Conservation (phyloP, 2,329 filamentous ascomycete genomes). For the Claviceps citrina region DNA sequence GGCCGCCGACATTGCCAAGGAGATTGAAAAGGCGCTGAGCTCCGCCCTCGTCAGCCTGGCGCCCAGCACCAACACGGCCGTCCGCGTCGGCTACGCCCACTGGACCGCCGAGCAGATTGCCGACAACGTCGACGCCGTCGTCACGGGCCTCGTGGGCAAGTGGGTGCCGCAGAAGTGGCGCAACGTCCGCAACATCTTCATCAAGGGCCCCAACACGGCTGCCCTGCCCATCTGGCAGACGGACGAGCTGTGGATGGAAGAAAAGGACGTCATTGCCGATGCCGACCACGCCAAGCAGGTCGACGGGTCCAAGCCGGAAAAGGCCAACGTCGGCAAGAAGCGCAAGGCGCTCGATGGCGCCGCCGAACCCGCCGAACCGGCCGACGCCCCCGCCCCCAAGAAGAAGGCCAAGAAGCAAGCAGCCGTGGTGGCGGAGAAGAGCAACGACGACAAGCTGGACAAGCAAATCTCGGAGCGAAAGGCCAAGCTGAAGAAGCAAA, state of each 20-base stretch:
- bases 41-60: conserved; percentile 69
- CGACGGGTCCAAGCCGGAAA: conserved; percentile 31
- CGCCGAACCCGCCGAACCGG: conserved; percentile 19
- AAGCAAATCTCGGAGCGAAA: conserved; percentile 46
- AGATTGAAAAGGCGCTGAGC: conserved; percentile 63
- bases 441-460: conserved; percentile 38
- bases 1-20: conserved; percentile 54
- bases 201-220: conserved; percentile 81
- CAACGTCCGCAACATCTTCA: conserved; percentile 68
- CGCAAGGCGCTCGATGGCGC: conserved; percentile 33
- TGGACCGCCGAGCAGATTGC: conserved; percentile 63
- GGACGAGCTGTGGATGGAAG: conserved; percentile 77
- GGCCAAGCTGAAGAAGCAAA: conserved; percentile 41
- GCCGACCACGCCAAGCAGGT: conserved; percentile 33
- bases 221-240: conserved; percentile 91
- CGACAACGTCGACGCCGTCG: conserved; percentile 65
- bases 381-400: conserved; percentile 14
- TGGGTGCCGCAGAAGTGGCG: conserved; percentile 77
- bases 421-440: conserved; percentile 23
- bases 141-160: conserved; percentile 54
- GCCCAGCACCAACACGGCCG: conserved; percentile 62
- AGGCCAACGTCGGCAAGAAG: conserved; percentile 51
- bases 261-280: conserved; percentile 54
- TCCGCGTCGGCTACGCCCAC: conserved; percentile 62
- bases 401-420: conserved; percentile 22